Conservation (phyloP, 495 filamentous ascomycete species). For the Podospora pseudoanserina region DNA sequence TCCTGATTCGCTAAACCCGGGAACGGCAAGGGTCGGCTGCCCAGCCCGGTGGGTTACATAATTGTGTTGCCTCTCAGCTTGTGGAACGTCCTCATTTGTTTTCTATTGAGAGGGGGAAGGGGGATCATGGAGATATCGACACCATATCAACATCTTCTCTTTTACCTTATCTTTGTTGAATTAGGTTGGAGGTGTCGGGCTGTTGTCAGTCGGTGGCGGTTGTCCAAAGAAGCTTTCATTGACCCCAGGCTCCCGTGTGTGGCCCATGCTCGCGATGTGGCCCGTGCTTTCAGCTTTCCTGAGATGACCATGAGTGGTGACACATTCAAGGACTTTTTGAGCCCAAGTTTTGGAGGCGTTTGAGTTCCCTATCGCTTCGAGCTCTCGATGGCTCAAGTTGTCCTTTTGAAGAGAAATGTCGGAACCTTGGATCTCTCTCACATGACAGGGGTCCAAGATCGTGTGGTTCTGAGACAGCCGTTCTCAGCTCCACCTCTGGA, state of each 20-base stretch:
- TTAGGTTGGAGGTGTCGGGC: not conserved
- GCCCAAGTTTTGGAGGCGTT: not conserved
- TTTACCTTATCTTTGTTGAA: not conserved
- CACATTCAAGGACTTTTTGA: not conserved
- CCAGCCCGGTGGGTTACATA: not conserved
- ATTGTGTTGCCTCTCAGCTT: not conserved
- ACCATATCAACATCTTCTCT: not conserved
- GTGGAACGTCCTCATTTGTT: not conserved
- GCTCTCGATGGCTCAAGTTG: not conserved
- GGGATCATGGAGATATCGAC: not conserved
- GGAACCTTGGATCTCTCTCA: not conserved
- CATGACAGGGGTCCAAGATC: constrained; percentile 1
- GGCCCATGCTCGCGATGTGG: not conserved
- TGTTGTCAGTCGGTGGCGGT: not conserved
- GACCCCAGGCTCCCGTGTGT: not conserved
- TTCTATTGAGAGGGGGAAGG: too few relatives aligned
- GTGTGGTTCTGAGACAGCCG: not conserved
- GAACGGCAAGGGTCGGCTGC: constrained; percentile 4
- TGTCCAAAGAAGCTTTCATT: not conserved
- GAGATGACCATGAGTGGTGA: not conserved
- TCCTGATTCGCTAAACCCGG: constrained; percentile 3
- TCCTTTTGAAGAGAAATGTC: not conserved
- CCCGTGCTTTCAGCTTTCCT: not conserved
- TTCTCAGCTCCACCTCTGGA: not conserved
- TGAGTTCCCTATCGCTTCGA: not conserved